Conservation (phyloP, 208 protist genomes). For the Trypanosoma platydactyli region DNA sequence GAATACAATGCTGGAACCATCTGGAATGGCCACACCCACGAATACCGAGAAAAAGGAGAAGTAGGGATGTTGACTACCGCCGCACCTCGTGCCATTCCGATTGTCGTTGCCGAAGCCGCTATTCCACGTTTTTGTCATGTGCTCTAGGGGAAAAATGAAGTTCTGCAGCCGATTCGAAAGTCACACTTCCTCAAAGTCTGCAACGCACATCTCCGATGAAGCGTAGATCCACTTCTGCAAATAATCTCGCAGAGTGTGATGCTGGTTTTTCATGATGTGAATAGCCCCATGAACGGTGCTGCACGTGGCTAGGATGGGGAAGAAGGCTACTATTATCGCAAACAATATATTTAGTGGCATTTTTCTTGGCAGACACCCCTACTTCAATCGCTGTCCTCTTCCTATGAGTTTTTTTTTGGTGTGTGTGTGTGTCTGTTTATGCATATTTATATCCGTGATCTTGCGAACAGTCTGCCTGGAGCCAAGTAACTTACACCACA, state of each 20-base stretch:
- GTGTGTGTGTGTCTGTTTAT: too few species aligned
- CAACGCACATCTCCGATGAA: background rate
- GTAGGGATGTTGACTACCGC: background rate
- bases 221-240: background rate
- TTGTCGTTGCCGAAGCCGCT: background rate
- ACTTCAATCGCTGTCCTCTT: too few species aligned
- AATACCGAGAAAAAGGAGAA: background rate
- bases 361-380: too few species aligned
- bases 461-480: too few species aligned
- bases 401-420: too few species aligned
- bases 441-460: too few species aligned
- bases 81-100: background rate
- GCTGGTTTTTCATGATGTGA: background rate
- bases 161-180: background rate
- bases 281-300: background rate
- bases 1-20: background rate
- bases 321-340: background rate
- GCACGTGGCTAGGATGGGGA: background rate
- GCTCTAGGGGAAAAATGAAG: background rate
- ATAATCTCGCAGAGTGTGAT: background rate
- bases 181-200: background rate
- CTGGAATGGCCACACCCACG: constrained; percentile 1
- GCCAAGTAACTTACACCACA: too few species aligned
- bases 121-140: background rate
- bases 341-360: too few species aligned